phyloP scores from a whole-genome alignment of 169 alveolate species.

The Amoebophrya sp. region DNA sequence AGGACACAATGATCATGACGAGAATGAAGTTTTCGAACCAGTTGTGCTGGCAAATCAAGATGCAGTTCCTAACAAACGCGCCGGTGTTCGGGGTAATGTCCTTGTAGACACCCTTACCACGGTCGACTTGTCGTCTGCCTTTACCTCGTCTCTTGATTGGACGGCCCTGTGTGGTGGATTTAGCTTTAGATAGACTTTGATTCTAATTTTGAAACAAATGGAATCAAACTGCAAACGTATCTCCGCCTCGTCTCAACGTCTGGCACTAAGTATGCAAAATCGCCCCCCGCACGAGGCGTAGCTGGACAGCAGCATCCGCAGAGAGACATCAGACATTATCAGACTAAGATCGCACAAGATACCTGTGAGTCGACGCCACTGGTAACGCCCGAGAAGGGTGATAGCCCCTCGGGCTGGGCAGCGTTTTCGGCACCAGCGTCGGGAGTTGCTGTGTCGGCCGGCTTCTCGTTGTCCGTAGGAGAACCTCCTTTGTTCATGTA shows the following conservation, averaged over 20 bases:
- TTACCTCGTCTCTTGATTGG: not conserved
- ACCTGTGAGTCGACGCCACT: too few relatives aligned
- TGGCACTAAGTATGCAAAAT: too few relatives aligned
- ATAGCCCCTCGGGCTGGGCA: not conserved
- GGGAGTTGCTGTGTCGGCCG: not conserved
- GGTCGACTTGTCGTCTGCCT: not conserved
- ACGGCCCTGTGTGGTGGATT: too few relatives aligned
- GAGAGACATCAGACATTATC: too few relatives aligned
- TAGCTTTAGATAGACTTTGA: too few relatives aligned
- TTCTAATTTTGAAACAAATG: too few relatives aligned
- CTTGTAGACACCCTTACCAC: not conserved
- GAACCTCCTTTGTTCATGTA: not conserved
- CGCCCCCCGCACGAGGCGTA: too few relatives aligned
- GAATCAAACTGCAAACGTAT: too few relatives aligned
- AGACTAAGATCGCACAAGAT: too few relatives aligned
- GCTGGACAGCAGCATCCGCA: too few relatives aligned
- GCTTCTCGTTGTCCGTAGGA: not conserved
- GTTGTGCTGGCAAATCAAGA: conserved; percentile 16
- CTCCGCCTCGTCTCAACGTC: too few relatives aligned
- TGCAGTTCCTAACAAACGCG: not conserved
- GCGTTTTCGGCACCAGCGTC: not conserved
- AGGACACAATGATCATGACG: conserved; percentile 1
- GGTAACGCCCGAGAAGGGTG: not conserved
- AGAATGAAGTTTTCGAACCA: conserved; percentile 31
- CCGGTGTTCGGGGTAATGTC: not conserved